A percentile compares a stretch with the other conserved stretches of the same genome.
Conservation (phyloP, 331 rosid genomes). For the Quercus tomentella region DNA sequence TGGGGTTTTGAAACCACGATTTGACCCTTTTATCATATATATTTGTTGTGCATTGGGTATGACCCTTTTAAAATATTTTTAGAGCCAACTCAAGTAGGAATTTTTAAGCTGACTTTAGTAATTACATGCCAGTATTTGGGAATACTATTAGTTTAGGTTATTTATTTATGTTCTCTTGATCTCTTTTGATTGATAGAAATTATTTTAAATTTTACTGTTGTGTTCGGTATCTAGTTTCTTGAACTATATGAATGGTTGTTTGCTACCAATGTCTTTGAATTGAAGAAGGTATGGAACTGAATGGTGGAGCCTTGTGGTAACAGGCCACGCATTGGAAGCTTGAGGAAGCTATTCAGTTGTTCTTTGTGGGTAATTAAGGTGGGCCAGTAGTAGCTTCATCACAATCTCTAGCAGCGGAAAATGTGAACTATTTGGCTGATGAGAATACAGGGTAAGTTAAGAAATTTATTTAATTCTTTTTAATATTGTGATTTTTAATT, state of each 20-base stretch:
- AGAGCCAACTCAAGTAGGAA: too few species aligned
- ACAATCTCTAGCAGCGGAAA: slow-evolving; percentile 37
- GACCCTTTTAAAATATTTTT: too few species aligned
- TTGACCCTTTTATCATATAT: too few species aligned
- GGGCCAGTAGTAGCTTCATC: slow-evolving; percentile 36
- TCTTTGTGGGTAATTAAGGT: slow-evolving; percentile 63
- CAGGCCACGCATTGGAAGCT: slow-evolving; percentile 97
- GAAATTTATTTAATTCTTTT: background rate
- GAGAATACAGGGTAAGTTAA: slow-evolving; percentile 36
- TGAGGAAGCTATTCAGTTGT: slow-evolving; percentile 95
- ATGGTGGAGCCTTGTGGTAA: slow-evolving; percentile 11
- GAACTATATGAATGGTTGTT: background rate
- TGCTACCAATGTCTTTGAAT: background rate
- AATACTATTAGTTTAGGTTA: background rate
- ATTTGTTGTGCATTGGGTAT: too few species aligned
- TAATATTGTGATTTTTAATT: background rate
- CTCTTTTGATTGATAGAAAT: background rate
- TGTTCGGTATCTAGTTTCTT: background rate
- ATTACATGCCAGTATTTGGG: background rate
- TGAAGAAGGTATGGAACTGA: background rate
- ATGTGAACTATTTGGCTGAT: slow-evolving; percentile 35
- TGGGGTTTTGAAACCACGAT: too few species aligned
- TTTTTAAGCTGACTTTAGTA: background rate
- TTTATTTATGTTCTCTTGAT: background rate
- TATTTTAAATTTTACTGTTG: background rate